A percentile compares a stretch with the other conserved stretches of the same genome.
These are phyloP conservation scores for Arabidopsis hybrid DNA, from an alignment of 441 rosid species.

Conservation along the genomic window DNA sequence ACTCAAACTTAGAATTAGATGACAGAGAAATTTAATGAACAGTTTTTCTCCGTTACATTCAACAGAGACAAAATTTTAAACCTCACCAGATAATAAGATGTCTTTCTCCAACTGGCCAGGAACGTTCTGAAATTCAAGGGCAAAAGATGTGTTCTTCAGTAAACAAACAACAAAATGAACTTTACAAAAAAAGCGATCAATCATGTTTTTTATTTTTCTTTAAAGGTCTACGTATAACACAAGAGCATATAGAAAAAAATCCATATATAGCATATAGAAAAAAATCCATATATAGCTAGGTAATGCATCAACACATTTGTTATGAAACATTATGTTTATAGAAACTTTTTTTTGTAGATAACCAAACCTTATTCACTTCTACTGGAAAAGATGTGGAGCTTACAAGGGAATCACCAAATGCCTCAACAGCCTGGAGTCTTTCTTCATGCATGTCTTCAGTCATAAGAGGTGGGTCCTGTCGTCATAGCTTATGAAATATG, in stretches of 20 bases:
- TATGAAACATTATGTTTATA: slow-evolving; percentile 13
- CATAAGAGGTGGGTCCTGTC: slow-evolving; percentile 92
- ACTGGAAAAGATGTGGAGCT: slow-evolving; percentile 46
- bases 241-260: not conserved
- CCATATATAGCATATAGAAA: not conserved
- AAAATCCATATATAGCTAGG: not conserved
- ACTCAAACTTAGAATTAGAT: slow-evolving; percentile 16
- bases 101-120: slow-evolving; percentile 99
- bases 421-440: slow-evolving; percentile 91
- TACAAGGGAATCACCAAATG: slow-evolving; percentile 85
- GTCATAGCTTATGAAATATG: slow-evolving; percentile 32
- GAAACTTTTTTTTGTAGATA: slow-evolving; percentile 25
- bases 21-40: slow-evolving; percentile 10
- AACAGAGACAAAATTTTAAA: slow-evolving; percentile 24
- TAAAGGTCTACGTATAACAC: slow-evolving; percentile 6
- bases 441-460: slow-evolving; percentile 99
- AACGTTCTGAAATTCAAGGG: slow-evolving; percentile 75
- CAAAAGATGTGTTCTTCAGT: not conserved
- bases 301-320: slow-evolving; percentile 8
- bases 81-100: slow-evolving; percentile 80
- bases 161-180: slow-evolving; percentile 5
- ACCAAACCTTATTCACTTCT: slow-evolving; percentile 31
- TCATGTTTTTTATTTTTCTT: slow-evolving; percentile 1
- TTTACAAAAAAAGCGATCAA: not conserved
- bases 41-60: slow-evolving; percentile 13